Percentiles rank a stretch among this genome's conserved stretches.
Evolutionary conservation across 345 rosid genomes (phyloP).

Genomic region (Syzygium oleosum): DNA sequence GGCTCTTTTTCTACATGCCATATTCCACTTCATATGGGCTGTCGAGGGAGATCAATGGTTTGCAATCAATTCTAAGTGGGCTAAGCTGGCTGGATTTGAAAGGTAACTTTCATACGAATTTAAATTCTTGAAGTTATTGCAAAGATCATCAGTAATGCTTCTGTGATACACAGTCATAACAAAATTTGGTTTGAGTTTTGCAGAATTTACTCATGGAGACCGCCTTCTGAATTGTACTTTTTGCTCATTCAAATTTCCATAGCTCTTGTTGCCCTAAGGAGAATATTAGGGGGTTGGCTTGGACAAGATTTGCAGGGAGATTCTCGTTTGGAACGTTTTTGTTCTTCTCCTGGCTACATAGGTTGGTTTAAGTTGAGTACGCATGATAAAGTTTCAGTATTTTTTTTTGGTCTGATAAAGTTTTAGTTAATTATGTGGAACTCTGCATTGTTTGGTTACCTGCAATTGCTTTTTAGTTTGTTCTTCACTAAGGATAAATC

Average conservation of each 20-base stretch:
- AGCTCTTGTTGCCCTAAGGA: conserved; percentile 20
- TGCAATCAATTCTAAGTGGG: conserved; percentile 32
- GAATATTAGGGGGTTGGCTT: conserved; percentile 13
- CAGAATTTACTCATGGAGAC: conserved; percentile 29
- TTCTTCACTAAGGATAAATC: background rate
- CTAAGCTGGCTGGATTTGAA: conserved; percentile 29
- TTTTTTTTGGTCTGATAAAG: background rate
- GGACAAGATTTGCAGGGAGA: conserved; percentile 6
- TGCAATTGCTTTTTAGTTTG: background rate
- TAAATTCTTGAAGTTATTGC: background rate
- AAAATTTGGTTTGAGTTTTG: conserved; percentile 1
- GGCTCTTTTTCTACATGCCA: conserved; percentile 23
- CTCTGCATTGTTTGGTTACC: background rate
- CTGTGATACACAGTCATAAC: background rate
- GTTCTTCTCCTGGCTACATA: conserved; percentile 22
- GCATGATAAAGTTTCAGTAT: background rate
- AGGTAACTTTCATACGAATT: conserved; percentile 11
- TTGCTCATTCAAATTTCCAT: conserved; percentile 19
- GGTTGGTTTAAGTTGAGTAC: conserved; percentile 14
- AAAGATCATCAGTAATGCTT: background rate
- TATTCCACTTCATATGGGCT: conserved; percentile 27
- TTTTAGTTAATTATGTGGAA: background rate
- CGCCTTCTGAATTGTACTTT: conserved; percentile 21
- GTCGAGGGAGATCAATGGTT: conserved; percentile 33
- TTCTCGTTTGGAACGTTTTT: conserved; percentile 9